Conservation (phyloP, 495 filamentous ascomycete species). For the Aspergillus taichungensis region DNA sequence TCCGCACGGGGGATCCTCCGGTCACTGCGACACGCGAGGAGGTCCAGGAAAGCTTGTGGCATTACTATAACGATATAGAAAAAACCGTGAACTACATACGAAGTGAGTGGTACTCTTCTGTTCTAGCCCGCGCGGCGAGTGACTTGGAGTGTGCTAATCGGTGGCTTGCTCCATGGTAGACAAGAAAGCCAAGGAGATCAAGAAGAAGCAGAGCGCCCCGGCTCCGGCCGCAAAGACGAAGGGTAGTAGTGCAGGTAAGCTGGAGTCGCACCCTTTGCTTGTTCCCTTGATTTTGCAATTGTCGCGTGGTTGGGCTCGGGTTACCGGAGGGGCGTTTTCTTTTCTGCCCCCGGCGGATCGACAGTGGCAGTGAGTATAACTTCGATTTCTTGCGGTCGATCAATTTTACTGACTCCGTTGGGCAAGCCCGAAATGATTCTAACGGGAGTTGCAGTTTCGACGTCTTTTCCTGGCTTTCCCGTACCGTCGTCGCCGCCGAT, state of each 20-base stretch:
- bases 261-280: constrained; percentile 11
- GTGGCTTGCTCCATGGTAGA: constrained; percentile 18
- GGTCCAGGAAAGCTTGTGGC: constrained; percentile 84
- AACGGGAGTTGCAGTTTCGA: constrained; percentile 36
- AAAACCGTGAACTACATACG: constrained; percentile 74
- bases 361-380: constrained; percentile 6
- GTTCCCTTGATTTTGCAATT: constrained; percentile 4
- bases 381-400: constrained; percentile 9
- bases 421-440: constrained; percentile 33
- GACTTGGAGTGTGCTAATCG: constrained; percentile 18
- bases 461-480: constrained; percentile 21
- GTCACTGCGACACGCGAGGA: constrained; percentile 44
- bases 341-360: constrained; percentile 9
- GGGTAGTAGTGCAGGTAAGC: constrained; percentile 41
- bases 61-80: constrained; percentile 89
- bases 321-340: background rate
- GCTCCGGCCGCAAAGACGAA: constrained; percentile 29
- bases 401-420: constrained; percentile 26
- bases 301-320: constrained; percentile 30
- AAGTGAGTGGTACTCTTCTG: constrained; percentile 35
- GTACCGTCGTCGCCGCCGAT: constrained; percentile 6
- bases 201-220: constrained; percentile 28
- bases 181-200: constrained; percentile 34
- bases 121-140: constrained; percentile 18
- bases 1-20: constrained; percentile 30